phyloP scores from a whole-genome alignment of 2,329 filamentous ascomycete species.

The Nemania sp. region DNA sequence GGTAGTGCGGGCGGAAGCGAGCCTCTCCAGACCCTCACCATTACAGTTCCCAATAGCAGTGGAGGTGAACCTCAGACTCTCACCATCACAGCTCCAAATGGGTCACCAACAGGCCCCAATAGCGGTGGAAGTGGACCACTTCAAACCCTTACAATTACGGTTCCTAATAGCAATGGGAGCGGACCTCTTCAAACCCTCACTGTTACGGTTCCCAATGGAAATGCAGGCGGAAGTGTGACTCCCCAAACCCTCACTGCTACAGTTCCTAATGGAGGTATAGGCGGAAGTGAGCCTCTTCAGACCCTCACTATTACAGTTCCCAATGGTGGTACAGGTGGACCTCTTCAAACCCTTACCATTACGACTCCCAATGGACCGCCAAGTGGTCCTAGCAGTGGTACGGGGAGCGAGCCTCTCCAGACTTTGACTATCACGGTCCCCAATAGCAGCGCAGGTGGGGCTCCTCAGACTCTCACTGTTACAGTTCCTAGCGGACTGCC shows the following conservation, averaged over 20 bases:
- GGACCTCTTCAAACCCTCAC: slow-evolving; percentile 21
- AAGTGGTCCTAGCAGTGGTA: background rate
- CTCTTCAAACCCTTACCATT: slow-evolving; percentile 16
- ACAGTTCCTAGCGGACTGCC: slow-evolving; percentile 9
- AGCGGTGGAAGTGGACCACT: slow-evolving; percentile 24
- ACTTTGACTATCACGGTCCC: slow-evolving; percentile 31
- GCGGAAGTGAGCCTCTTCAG: slow-evolving; percentile 22
- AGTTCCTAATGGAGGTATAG: slow-evolving; percentile 5
- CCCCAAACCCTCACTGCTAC: slow-evolving; percentile 36
- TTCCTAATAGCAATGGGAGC: slow-evolving; percentile 26
- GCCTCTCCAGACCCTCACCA: slow-evolving; percentile 15
- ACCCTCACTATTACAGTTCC: slow-evolving; percentile 33
- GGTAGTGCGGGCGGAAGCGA: slow-evolving; percentile 20
- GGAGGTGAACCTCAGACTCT: slow-evolving; percentile 27
- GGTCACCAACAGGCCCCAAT: slow-evolving; percentile 17
- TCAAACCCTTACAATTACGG: slow-evolving; percentile 18
- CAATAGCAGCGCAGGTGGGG: slow-evolving; percentile 7
- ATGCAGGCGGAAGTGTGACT: slow-evolving; percentile 11
- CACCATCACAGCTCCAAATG: slow-evolving; percentile 32
- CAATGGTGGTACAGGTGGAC: slow-evolving; percentile 24
- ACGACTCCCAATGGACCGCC: background rate
- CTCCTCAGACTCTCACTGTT: slow-evolving; percentile 24
- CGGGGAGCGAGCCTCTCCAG: slow-evolving; percentile 3
- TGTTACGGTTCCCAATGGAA: slow-evolving; percentile 17
- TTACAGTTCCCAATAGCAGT: slow-evolving; percentile 20